Conservation (phyloP, 352 stramenopile species). For the Globisporangium nunn region DNA sequence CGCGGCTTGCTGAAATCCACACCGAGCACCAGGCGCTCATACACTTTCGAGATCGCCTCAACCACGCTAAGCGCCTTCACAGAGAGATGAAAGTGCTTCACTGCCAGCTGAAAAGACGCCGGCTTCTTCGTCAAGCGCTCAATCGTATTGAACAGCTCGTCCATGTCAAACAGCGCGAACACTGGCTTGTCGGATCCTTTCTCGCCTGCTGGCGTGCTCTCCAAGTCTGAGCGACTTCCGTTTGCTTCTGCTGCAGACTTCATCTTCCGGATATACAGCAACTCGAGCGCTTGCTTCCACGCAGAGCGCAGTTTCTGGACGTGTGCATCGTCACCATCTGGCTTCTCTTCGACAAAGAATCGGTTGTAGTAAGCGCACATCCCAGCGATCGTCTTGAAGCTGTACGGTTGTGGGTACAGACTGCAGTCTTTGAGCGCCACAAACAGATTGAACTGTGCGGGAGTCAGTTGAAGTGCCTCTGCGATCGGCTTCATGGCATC, state of each 20-base stretch:
- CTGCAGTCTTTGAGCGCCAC: conserved; percentile 41
- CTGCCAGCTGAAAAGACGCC: conserved; percentile 28
- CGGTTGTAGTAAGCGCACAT: conserved; percentile 59
- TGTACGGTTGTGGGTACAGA: conserved; percentile 37
- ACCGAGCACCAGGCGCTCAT: conserved; percentile 52
- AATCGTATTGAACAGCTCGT: conserved; percentile 49
- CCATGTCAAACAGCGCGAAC: conserved; percentile 59
- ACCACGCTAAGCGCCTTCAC: conserved; percentile 50
- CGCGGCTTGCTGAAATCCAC: conserved; percentile 59
- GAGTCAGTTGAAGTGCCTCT: conserved; percentile 33
- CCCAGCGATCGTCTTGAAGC: conserved; percentile 34
- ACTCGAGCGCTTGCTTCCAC: conserved; percentile 51
- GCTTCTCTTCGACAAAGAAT: conserved; percentile 41
- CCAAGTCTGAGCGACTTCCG: conserved; percentile 6
- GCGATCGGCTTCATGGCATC: conserved; percentile 48
- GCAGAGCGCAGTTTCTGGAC: conserved; percentile 23
- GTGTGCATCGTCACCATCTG: conserved; percentile 18
- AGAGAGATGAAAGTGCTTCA: conserved; percentile 53
- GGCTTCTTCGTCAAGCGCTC: conserved; percentile 44
- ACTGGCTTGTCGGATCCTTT: conserved; percentile 11
- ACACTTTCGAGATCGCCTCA: conserved; percentile 50
- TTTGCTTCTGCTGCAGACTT: conserved; percentile 13
- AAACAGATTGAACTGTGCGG: conserved; percentile 59
- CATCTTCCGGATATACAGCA: conserved; percentile 55
- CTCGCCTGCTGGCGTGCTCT: background rate